Conservation (phyloP, 495 filamentous ascomycete species). For the Cenococcum geophilum region DNA sequence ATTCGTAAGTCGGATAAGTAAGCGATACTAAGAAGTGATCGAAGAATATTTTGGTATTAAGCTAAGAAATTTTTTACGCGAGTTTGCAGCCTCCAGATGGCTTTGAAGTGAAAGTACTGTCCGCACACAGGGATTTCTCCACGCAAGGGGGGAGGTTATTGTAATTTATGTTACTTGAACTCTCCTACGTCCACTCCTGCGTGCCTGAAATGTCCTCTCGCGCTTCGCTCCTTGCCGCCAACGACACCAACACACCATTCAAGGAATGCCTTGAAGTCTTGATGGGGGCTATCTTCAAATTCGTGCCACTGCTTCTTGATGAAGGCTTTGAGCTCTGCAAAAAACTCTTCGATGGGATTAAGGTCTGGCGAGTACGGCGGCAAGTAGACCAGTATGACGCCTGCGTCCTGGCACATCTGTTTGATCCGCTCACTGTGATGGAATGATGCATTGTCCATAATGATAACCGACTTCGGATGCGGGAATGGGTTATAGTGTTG, state of each 20-base stretch:
- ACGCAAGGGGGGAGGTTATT: background rate
- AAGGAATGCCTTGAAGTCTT: conserved; percentile 9
- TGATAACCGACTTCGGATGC: conserved; percentile 41
- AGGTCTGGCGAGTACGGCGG: conserved; percentile 38
- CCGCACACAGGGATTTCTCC: background rate
- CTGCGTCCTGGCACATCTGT: conserved; percentile 36
- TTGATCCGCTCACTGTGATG: conserved; percentile 37
- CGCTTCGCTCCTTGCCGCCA: background rate
- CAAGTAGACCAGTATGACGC: conserved; percentile 41
- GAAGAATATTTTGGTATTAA: background rate
- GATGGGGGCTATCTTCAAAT: background rate
- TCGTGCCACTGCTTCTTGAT: conserved; percentile 4
- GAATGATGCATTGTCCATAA: conserved; percentile 47
- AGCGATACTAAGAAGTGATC: background rate
- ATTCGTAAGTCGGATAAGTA: background rate
- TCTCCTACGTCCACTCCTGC: background rate
- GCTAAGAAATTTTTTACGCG: background rate
- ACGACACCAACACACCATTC: conserved; percentile 9
- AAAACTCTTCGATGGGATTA: conserved; percentile 37
- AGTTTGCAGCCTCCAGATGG: background rate
- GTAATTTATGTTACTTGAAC: background rate
- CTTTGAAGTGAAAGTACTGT: background rate
- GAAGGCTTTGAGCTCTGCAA: conserved; percentile 12
- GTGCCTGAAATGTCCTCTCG: background rate
- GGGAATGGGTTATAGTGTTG: conserved; percentile 39